Evolutionary conservation across 441 rosid species (phyloP), one percentile per base, ranked within the genome.

Genomic region (Adansonia madagascariensis): DNA sequence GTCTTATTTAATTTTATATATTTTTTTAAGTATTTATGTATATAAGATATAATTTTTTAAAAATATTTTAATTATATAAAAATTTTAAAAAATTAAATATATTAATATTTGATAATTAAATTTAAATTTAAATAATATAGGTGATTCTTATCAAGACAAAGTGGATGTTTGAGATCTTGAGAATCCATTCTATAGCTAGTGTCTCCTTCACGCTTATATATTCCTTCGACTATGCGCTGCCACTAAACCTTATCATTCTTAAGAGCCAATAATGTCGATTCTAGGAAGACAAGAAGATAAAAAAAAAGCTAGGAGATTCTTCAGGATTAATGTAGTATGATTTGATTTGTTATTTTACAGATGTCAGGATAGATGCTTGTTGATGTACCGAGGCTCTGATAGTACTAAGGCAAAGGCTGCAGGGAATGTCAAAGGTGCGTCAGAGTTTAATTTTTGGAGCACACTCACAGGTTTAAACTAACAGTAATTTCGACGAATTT

Each of bases 201-300:
- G 46, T 62, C 46, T 6, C 46, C 14, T 6, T 63, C 6, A 63
- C 44, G 46, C 67, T 18, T 31, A 63, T 6, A 63, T 63, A 15
- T 35, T 15, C 68, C 43, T 63, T 63, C 17, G 2, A 35, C 11
- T 14, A 31, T 6, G 8, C 7, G 46, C 46, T 6, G 43, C 68
- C 44, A 11, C 46, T 20, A 35, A 14, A 31, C 46, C 46, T 63
- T 63, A 63, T 63, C 68, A 14, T 63, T 0, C 0, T 15, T 3
- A 31, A 31, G 46, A 35, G 46, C 68, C 46, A 63, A 63, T 63
- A 2, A 31, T 8, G 74, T 70, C 10, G 60, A 52, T 70, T 50
- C 39, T 47, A 20, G 31, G 17, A 67, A 6, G 35, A 66, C 18
- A 17, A 66, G 31, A 66, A 8, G 71, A 17, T 17, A 66, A 66